These are phyloP conservation scores for Apiospora phragmitis DNA, from an alignment of 2,329 filamentous ascomycete genomes.

Conservation along the genomic window DNA sequence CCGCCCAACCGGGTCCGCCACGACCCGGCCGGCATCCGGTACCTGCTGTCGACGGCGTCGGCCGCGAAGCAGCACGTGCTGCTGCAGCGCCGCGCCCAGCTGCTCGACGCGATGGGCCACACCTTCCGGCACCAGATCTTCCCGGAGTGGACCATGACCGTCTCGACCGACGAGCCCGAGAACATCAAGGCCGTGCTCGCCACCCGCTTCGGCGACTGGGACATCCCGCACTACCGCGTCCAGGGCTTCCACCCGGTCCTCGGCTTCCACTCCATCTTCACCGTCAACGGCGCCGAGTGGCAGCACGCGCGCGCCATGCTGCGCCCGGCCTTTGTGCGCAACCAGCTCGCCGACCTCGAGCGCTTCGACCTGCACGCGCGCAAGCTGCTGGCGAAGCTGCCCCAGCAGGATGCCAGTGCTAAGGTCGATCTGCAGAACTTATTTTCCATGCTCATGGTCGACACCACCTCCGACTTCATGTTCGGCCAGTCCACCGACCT, in stretches of 20 bases:
- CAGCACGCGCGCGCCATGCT: constrained; percentile 52
- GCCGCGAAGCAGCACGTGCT: constrained; percentile 20
- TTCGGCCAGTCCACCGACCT: constrained; percentile 45
- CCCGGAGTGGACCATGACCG: constrained; percentile 17
- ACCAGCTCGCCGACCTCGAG: constrained; percentile 65
- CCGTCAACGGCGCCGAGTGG: constrained; percentile 54
- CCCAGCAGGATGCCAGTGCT: constrained; percentile 46
- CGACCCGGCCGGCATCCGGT: constrained; percentile 27
- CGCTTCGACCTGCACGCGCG: constrained; percentile 70
- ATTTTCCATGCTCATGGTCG: constrained; percentile 66
- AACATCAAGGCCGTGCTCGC: constrained; percentile 15
- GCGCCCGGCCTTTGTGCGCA: constrained; percentile 52
- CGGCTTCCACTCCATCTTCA: constrained; percentile 55
- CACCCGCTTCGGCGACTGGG: constrained; percentile 46
- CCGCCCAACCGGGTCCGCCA: constrained; percentile 16
- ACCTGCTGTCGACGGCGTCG: constrained; percentile 22
- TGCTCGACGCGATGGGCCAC: constrained; percentile 20
- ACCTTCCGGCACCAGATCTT: constrained; percentile 27
- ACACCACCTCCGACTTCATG: constrained; percentile 68
- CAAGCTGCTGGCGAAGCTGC: constrained; percentile 59
- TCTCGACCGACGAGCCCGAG: constrained; percentile 28
- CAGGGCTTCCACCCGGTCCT: constrained; percentile 43
- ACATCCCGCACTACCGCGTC: constrained; percentile 39
- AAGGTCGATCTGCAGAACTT: constrained; percentile 61
- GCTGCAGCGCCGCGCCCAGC: constrained; percentile 17